Evolutionary conservation across 352 stramenopile genomes (phyloP), one percentile per base, ranked within the genome.

Genomic region (Phytophthora brassicae): DNA sequence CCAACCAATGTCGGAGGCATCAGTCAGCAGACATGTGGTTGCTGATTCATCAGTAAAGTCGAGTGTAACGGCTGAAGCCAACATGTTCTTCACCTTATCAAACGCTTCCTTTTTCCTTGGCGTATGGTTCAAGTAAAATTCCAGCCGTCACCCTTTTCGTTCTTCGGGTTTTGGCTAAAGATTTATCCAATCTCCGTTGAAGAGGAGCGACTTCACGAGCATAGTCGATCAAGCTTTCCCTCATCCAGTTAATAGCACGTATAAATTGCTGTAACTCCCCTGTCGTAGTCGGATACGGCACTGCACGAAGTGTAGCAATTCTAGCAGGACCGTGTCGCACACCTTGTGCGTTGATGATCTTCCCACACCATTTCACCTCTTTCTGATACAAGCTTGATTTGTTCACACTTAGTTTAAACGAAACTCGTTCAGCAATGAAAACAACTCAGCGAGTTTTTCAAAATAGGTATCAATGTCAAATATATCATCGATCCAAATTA

Each of bases 351-450:
- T n/a, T n/a, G n/a, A n/a, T n/a, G n/a, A n/a, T n/a, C n/a, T n/a
- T n/a, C n/a, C n/a, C n/a, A n/a, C n/a, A n/a, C n/a, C n/a, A n/a
- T n/a, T n/a, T n/a, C n/a, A n/a, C n/a, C n/a, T n/a, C n/a, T n/a
- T n/a, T n/a, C n/a, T n/a, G n/a, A n/a, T n/a, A n/a, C n/a, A n/a
- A n/a, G n/a, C n/a, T n/a, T n/a, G n/a, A n/a, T n/a, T n/a, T n/a
- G n/a, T 57, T 48, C 2, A 29, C 51, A 17, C 53, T 71, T 3
- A 71, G 31, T 71, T 75, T 1, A 68, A 23, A 12, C 59, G 60
- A 43, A 60, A 64, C 0, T 55, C 4, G 22, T 73, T 16, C 2
- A 68, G n/a, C n/a, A n/a, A n/a, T n/a, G n/a, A n/a, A n/a, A n/a
- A n/a, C n/a, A n/a, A n/a, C n/a, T n/a, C n/a, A n/a, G n/a, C n/a